Conservation (phyloP, 257 asterid genomes). For the Echites panduratus region DNA sequence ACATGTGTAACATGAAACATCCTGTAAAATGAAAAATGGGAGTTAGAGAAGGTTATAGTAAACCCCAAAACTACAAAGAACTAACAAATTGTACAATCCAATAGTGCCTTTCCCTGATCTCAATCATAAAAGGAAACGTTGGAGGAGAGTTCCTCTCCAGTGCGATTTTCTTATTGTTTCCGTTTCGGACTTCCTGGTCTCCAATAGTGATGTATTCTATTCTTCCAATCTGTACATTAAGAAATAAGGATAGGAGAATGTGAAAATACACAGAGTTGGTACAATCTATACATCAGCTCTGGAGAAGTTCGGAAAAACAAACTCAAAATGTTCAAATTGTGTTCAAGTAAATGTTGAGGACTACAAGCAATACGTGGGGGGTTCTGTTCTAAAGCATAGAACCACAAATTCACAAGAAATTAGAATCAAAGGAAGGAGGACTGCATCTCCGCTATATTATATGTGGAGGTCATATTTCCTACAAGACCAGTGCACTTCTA, state of each 20-base stretch:
- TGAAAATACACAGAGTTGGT: not conserved
- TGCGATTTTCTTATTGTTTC: conserved; percentile 53
- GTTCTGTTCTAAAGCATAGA: not conserved
- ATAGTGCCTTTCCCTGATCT: conserved; percentile 60
- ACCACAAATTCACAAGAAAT: not conserved
- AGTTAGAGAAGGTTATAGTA: too few species aligned
- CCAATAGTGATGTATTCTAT: conserved; percentile 44
- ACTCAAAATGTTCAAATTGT: not conserved
- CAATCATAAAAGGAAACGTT: conserved; percentile 69
- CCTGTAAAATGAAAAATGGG: not conserved
- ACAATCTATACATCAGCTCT: not conserved
- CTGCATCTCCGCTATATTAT: too few species aligned
- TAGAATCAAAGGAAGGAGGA: not conserved
- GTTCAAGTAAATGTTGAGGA: not conserved
- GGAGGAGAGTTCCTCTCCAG: conserved; percentile 62
- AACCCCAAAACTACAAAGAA: conserved; percentile 14
- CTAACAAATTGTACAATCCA: conserved; percentile 76
- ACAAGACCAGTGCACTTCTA: too few species aligned
- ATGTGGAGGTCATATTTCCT: too few species aligned
- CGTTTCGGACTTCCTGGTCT: conserved; percentile 52
- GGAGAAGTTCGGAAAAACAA: not conserved
- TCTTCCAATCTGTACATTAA: conserved; percentile 63
- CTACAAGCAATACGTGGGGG: not conserved
- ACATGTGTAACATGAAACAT: too few species aligned
- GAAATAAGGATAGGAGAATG: not conserved